These are phyloP conservation scores for Aspergillus panamensis DNA, from an alignment of 495 filamentous ascomycete genomes.

Conservation along the genomic window DNA sequence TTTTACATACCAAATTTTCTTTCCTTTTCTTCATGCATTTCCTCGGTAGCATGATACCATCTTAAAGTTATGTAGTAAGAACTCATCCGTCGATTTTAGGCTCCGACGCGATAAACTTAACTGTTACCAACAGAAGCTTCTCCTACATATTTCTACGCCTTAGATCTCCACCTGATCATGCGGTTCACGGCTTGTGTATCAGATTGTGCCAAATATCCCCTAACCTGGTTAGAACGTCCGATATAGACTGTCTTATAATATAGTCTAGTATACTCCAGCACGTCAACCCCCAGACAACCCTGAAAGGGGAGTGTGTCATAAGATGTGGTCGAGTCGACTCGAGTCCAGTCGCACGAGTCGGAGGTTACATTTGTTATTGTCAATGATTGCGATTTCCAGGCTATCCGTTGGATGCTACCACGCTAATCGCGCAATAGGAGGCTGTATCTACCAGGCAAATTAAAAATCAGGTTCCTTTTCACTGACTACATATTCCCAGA, in stretches of 20 bases:
- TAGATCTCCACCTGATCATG: neutral
- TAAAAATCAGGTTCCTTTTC: no score
- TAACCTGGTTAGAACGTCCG: neutral
- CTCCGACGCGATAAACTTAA: neutral
- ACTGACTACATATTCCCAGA: no score
- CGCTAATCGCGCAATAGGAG: no score
- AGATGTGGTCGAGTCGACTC: neutral
- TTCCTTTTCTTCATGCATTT: neutral
- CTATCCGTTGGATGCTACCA: neutral
- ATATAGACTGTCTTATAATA: neutral
- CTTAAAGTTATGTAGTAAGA: no score
- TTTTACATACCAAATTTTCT: constrained; percentile 15
- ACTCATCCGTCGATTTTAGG: neutral
- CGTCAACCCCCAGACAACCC: neutral
- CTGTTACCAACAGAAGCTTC: neutral
- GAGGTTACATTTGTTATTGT: neutral
- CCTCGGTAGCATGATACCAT: no score
- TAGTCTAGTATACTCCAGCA: neutral
- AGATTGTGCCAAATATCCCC: neutral
- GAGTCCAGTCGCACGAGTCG: neutral
- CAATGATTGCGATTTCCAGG: no score
- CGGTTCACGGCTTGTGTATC: neutral
- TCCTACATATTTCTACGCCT: neutral
- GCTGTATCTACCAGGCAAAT: no score
- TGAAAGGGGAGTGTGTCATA: neutral